Base-by-base conservation (phyloP, 208 protist genomes). In the Herpetomonas muscarum region DNA sequence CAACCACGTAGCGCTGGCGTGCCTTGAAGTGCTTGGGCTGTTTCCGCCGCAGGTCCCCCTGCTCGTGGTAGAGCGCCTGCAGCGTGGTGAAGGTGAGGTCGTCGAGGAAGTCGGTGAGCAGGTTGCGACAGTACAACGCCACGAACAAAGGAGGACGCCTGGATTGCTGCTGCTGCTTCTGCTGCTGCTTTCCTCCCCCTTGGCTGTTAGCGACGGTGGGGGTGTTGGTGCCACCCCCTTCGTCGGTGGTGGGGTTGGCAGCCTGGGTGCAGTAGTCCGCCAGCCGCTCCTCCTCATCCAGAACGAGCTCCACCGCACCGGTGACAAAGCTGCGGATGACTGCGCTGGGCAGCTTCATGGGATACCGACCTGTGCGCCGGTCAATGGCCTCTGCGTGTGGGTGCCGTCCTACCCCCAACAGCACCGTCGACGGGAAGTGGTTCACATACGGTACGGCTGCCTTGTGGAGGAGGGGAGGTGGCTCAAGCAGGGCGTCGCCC, bases 41-140 rank as follows among this genome's bases (percentile, higher is more conserved):
- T 30, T 80, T 76, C 62, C 80, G 49, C 29, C 63, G 69, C 52
- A 85, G 61, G 17, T 72, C 67, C 19, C 66, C 36, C 62, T 90
- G 83, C 57, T 85, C 66, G 17, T 67, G 57, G 62, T 83, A 85
- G 26, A 87, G 67, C 10, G 55, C 50, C 32, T 82, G 79, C 13
- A 90, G 60, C 4, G 79, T 68, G 6, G 83, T 82, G 64, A 85
- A 90, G 54, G 66, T 57, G 36, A 87, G 51, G 53, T 87, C 83
- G 37, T 90, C 83, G 19, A 90, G 62, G 1, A 31, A 45, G 61
- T 86, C 77, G 0, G 76, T 84, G 24, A 90, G 24, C 3, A 82
- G 34, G 41, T 90, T 90, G 0, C 41, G 36, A 34, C 68, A 76
- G 61, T 82, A 77, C 2, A 51, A 10, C 0, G 41, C 78, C 13